These are phyloP conservation scores for Papilionanthe hybrid DNA, from an alignment of 116 monocot species.

Conservation along the genomic window DNA sequence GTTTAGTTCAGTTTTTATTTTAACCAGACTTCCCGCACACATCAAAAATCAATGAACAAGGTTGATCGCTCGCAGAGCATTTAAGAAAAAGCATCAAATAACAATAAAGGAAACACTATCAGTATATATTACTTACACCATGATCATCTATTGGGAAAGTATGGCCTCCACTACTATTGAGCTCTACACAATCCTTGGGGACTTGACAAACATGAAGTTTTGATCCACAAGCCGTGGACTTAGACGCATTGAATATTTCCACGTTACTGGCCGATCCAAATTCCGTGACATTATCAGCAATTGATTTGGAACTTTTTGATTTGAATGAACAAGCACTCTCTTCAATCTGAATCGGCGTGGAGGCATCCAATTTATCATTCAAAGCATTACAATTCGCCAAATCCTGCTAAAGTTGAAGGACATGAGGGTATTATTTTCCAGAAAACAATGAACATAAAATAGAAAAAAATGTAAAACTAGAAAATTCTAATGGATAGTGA, in stretches of 20 bases:
- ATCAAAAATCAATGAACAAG: neutral
- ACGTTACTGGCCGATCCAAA: constrained; percentile 32
- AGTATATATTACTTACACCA: constrained; percentile 32
- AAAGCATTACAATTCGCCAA: constrained; percentile 16
- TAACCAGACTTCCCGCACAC: neutral
- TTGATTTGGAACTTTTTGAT: constrained; percentile 34
- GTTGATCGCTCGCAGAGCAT: neutral
- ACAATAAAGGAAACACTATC: neutral
- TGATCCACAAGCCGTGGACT: constrained; percentile 29
- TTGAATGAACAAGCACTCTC: constrained; percentile 71
- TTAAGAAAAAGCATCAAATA: neutral
- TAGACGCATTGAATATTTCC: constrained; percentile 22
- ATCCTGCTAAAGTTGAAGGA: constrained; percentile 23
- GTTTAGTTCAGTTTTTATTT: constrained; percentile 1
- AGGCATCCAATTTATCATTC: constrained; percentile 34
- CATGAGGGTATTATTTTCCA: no score
- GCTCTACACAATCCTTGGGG: constrained; percentile 20
- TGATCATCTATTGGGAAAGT: constrained; percentile 20
- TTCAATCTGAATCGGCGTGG: constrained; percentile 41
- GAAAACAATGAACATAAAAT: no score
- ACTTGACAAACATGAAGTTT: constrained; percentile 28
- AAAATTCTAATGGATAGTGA: no score
- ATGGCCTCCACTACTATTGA: constrained; percentile 22
- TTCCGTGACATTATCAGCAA: constrained; percentile 15
- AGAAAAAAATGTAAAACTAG: no score